A percentile compares a stretch with the other conserved stretches of the same genome.
Conservation (phyloP, 192 early-diverging fungal species). For the Gryganskiella cystojenkinii region DNA sequence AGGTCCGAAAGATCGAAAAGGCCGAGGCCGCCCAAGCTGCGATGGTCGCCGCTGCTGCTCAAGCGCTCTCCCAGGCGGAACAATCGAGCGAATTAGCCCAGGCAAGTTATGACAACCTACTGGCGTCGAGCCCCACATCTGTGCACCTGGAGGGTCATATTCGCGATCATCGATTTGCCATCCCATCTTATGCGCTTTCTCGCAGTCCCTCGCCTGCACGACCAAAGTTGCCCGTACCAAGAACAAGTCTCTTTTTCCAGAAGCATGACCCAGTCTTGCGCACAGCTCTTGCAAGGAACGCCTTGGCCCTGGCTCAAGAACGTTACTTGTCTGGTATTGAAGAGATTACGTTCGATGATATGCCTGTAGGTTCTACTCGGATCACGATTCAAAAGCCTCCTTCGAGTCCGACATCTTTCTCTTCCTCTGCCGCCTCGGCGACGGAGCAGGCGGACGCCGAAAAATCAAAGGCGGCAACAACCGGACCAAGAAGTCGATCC, state of each 20-base stretch:
- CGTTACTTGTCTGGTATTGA: constrained; percentile 52
- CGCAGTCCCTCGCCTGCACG: constrained; percentile 43
- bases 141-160: background rate
- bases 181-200: background rate
- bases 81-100: constrained; percentile 4
- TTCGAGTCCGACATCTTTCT: background rate
- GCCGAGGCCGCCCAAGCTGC: constrained; percentile 42
- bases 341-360: constrained; percentile 44
- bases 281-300: constrained; percentile 36
- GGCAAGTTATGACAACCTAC: background rate
- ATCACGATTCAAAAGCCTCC: background rate
- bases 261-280: constrained; percentile 44
- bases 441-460: background rate
- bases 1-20: constrained; percentile 50
- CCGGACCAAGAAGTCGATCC: constrained; percentile 15
- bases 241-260: constrained; percentile 50
- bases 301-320: constrained; percentile 41
- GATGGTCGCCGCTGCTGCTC: constrained; percentile 22
- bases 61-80: constrained; percentile 15
- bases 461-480: background rate
- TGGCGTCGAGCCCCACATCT: background rate
- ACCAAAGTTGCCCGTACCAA: constrained; percentile 18
- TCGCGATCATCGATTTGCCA: background rate
- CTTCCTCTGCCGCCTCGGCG: background rate
- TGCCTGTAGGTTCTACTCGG: constrained; percentile 17